Evolutionary conservation across 768 basidiomycete species (phyloP), one percentile per base, ranked within the genome.

Genomic region (Trametes cinnabarina): DNA sequence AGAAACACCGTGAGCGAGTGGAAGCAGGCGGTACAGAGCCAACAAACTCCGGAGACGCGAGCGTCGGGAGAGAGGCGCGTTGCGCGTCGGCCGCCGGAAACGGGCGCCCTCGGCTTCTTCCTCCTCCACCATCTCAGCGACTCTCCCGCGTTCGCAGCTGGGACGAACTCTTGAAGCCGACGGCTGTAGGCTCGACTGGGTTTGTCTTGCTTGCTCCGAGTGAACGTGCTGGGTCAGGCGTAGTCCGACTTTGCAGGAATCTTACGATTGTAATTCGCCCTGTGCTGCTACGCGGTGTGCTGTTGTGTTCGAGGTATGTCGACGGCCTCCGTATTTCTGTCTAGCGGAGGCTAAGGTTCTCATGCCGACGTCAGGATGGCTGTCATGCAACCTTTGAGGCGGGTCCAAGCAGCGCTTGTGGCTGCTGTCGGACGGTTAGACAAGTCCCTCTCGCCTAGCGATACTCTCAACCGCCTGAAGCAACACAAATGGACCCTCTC

Each of bases 341-440:
- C 23, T 4, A 3, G 22, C 22, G 19, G 50, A 34, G 8, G 34
- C 7, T 34, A 34, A 14, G 34, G 7, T 34, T 14, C 37, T 20
- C 35, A 59, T 51, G 50, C 6, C 7, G 46, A 30, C 32, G 34
- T 55, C 19, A 44, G 50, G 47, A 20, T 41, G 34, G 35, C 47
- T 15, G 30, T 62, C 14, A 30, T 56, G 51, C 50, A 62, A 42
- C 51, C 63, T 4, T 53, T 69, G 26, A 47, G 53, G 57, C 60
- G 62, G 35, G 58, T 65, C 47, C 64, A 62, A 55, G 62, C 67
- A 1, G 69, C 69, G 17, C 67, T 70, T 46, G 34, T 67, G 6
- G 82, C 86, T 22, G 89, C 82, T 3, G 79, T 87, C 10, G 81
- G 76, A 26, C 81, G 88, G 9, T 76, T 93, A 25, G 89, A 93